These are phyloP conservation scores for Didymella pomorum DNA, from an alignment of 2,329 filamentous ascomycete species.

Conservation along the genomic window DNA sequence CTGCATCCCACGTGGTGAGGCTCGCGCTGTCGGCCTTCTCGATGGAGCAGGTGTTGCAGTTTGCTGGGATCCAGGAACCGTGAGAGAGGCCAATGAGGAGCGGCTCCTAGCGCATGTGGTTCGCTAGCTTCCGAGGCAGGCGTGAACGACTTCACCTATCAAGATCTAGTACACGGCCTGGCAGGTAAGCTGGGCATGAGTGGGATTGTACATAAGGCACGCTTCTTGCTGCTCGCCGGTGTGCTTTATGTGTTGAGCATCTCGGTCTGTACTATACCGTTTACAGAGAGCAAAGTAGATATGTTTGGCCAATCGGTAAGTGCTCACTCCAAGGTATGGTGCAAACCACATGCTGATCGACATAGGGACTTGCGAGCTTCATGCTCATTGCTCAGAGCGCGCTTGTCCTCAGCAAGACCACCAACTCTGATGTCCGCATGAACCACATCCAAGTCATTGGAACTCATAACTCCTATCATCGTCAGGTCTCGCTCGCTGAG, in stretches of 20 bases:
- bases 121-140: conserved; percentile 16
- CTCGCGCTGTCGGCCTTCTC: conserved; percentile 1
- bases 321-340: neutral
- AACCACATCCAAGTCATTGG: conserved; percentile 63
- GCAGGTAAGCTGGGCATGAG: conserved; percentile 10
- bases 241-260: conserved; percentile 8
- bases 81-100: conserved; percentile 22
- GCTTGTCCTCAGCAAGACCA: conserved; percentile 18
- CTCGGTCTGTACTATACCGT: neutral
- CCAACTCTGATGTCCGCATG: conserved; percentile 52
- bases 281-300: neutral
- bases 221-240: conserved; percentile 16
- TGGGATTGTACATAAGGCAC: conserved; percentile 21
- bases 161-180: conserved; percentile 19
- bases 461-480: conserved; percentile 63
- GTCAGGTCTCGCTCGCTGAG: conserved; percentile 55
- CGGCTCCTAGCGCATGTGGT: conserved; percentile 24
- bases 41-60: conserved; percentile 1
- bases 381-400: conserved; percentile 34
- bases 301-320: conserved; percentile 30
- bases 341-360: conserved; percentile 3
- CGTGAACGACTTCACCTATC: conserved; percentile 16
- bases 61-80: conserved; percentile 1
- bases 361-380: conserved; percentile 27
- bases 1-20: conserved; percentile 13